These are phyloP conservation scores for Leccinum disarticulatum DNA, from an alignment of 768 basidiomycete genomes.

Conservation along the genomic window DNA sequence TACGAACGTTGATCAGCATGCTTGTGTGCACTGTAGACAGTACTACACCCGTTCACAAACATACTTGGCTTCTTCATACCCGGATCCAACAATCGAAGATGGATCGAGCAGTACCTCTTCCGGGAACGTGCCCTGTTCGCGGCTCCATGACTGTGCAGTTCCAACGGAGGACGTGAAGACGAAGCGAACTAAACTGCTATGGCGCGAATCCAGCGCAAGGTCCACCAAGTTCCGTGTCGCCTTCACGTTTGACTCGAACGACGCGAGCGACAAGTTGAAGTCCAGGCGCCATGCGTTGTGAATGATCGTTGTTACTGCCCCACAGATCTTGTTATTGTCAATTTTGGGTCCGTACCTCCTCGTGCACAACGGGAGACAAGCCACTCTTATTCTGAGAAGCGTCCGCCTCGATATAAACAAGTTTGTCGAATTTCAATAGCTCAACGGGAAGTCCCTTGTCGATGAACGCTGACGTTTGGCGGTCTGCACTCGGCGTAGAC, in stretches of 20 bases:
- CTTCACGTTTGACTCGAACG: conserved; percentile 38
- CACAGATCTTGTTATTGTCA: conserved; percentile 11
- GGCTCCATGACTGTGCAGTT: conserved; percentile 24
- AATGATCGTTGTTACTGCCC: conserved; percentile 31
- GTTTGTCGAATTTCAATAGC: conserved; percentile 31
- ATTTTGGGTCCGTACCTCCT: conserved; percentile 26
- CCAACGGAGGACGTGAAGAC: conserved; percentile 29
- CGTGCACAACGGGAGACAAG: conserved; percentile 23
- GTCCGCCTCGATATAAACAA: conserved; percentile 41
- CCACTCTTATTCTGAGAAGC: conserved; percentile 31
- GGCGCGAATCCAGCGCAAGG: conserved; percentile 31
- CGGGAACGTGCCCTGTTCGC: conserved; percentile 16
- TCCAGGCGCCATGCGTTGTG: conserved; percentile 31
- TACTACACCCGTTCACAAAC: conserved; percentile 36
- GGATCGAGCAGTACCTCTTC: conserved; percentile 35
- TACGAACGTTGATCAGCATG: not conserved
- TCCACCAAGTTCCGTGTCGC: conserved; percentile 35
- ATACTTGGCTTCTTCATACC: conserved; percentile 40
- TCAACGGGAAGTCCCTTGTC: conserved; percentile 34
- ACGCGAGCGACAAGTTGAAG: conserved; percentile 39
- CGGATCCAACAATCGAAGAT: conserved; percentile 29
- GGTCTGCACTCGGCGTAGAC: conserved; percentile 13
- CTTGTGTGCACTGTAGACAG: conserved; percentile 4
- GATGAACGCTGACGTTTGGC: conserved; percentile 33
- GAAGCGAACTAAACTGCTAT: conserved; percentile 16